These are phyloP conservation scores for Clarireedia monteithiana DNA, from an alignment of 2,329 filamentous ascomycete species.

Conservation along the genomic window DNA sequence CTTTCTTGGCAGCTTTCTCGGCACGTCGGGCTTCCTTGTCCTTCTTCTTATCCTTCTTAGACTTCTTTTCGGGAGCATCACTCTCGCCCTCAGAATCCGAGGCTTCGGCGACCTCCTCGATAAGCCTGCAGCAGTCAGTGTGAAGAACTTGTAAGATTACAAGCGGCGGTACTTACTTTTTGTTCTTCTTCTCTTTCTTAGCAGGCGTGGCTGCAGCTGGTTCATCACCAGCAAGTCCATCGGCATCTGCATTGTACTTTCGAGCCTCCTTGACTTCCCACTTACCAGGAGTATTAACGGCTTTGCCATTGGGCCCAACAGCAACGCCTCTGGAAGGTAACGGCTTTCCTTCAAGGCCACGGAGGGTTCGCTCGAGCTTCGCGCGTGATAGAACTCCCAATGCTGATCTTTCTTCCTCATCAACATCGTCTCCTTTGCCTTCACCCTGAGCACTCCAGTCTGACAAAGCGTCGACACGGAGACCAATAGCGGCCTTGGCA, in stretches of 20 bases:
- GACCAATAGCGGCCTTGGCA: constrained; percentile 84
- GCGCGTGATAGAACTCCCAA: constrained; percentile 67
- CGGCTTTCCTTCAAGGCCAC: constrained; percentile 83
- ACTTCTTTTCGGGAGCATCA: constrained; percentile 8
- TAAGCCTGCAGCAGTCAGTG: constrained; percentile 19
- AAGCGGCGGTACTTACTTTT: constrained; percentile 28
- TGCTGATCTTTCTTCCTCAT: constrained; percentile 82
- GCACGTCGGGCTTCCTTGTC: constrained; percentile 25
- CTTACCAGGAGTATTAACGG: constrained; percentile 57
- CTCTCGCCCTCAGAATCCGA: constrained; percentile 8
- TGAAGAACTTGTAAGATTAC: background rate
- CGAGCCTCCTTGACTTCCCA: constrained; percentile 87
- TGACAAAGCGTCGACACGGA: constrained; percentile 83
- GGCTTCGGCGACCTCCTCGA: constrained; percentile 30
- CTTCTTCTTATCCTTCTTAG: constrained; percentile 35
- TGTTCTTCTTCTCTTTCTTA: constrained; percentile 45
- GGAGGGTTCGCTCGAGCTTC: constrained; percentile 68
- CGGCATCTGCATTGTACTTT: constrained; percentile 92
- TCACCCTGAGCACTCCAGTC: constrained; percentile 65
- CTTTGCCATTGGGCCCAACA: constrained; percentile 66
- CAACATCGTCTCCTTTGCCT: constrained; percentile 54
- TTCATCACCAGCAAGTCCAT: constrained; percentile 68
- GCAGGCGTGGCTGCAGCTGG: constrained; percentile 37
- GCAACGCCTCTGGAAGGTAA: constrained; percentile 67
- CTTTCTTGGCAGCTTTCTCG: constrained; percentile 20